These are phyloP conservation scores for Ophiostoma sp. DNA, from an alignment of 2,329 filamentous ascomycete species.

Conservation along the genomic window DNA sequence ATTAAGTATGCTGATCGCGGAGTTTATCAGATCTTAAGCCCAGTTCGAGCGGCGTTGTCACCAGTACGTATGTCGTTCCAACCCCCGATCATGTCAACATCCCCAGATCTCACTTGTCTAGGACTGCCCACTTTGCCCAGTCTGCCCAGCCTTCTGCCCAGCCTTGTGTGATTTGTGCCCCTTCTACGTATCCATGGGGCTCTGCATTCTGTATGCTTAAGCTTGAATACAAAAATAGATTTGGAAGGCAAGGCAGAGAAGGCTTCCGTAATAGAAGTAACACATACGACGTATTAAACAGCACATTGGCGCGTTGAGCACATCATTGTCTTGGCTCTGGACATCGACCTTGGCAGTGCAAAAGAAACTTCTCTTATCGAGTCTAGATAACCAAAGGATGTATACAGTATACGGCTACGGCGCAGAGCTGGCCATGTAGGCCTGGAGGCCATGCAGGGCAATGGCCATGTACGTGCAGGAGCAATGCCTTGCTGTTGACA, in stretches of 20 bases:
- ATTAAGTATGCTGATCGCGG: too few species aligned
- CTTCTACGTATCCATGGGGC: background rate
- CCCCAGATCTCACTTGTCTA: too few species aligned
- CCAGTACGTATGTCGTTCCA: background rate
- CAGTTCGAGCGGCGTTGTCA: too few species aligned
- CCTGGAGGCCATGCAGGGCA: background rate
- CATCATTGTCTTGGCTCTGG: background rate
- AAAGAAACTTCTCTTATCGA: background rate
- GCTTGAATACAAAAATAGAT: background rate
- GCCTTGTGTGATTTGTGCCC: background rate
- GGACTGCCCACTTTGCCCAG: background rate
- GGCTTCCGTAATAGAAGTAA: background rate
- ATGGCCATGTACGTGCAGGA: background rate
- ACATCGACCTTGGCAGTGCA: background rate
- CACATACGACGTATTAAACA: background rate
- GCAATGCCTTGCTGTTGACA: background rate
- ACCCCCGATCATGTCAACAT: background rate
- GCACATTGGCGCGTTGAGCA: background rate
- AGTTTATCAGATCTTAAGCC: too few species aligned
- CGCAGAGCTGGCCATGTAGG: background rate
- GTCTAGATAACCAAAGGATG: background rate
- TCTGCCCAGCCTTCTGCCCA: background rate
- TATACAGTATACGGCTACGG: background rate
- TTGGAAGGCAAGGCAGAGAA: background rate
- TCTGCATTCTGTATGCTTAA: background rate